Base-by-base conservation (phyloP, 306 rosid genomes). In the Acacia melanoxylon region DNA sequence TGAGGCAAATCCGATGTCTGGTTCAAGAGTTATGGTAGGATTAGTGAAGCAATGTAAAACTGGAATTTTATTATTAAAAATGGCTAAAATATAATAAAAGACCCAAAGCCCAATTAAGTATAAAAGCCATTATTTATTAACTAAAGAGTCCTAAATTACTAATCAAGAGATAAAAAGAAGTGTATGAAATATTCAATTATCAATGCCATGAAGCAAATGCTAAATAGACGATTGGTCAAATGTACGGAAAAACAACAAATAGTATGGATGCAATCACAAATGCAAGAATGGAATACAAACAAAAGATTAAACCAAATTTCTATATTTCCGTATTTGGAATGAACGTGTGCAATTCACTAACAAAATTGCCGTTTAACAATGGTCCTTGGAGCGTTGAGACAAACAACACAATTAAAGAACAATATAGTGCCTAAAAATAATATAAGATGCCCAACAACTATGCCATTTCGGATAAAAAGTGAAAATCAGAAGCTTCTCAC, bases 401-500 rank as follows among this genome's bases (percentile, higher is more conserved):
- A n/a, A 15, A 10, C 22, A 52, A 52, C 61, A 54, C 61, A 54
- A 54, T 8, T 49, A 72, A 65, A 13, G 46, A 56, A 77, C 68
- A 77, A 20, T 4, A 63, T 42, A 67, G 71, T 25, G 48, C 68
- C 70, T 48, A 52, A 45, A 45, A 70, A 63, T 27, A 40, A 54
- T 31, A 79, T 8, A 67, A 15, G 76, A 79, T 61, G 24, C 76
- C 83, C 16, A 49, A 35, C 27, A 82, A 45, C 69, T 46, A 71
- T 66, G 77, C 19, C n/a, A 82, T 65, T 82, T 77, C 84, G 80
- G 40, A 69, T 76, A 15, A 78, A 29, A 80, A 29, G 73, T 41
- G 35, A 48, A 68, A 29, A 54, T 61, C 17, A 17, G 27, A 79
- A 11, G 83, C 56, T 56, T 79, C 92, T 91, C 61, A 93, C 99